Evolutionary conservation across 768 basidiomycete species (phyloP), one percentile per base, ranked within the genome.

Genomic region (Termitomyces sp.): DNA sequence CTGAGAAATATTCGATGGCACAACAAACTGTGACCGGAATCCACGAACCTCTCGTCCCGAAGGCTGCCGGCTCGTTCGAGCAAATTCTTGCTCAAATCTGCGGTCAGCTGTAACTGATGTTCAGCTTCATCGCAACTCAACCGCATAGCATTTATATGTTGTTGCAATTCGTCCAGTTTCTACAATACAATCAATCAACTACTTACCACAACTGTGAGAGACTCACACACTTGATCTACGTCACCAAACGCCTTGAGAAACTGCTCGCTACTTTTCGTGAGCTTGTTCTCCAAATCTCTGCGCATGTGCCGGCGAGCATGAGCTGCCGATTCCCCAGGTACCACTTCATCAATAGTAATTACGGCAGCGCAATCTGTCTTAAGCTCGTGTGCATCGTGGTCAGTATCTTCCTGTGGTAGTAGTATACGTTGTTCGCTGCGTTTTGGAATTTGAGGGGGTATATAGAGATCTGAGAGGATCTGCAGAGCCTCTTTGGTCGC

Each of bases 241-340:
- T 94, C 87, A 22, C 85, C 85, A 61, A 98, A 88, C 0, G 90
- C 93, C 28, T 81, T 80, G 55, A 98, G 69, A 69, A 99, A 97
- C 61, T 84, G 82, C 47, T 81, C 79, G 62, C 93, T 94, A 5
- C 92, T 92, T 54, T 89, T 84, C 0, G 88, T 84, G 46, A 98
- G 77, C 69, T 85, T 89, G 50, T 75, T 78, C 68, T 98, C 94
- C 69, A 96, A 84, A 69, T 98, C 94, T 60, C 87, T 78, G 45
- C 90, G 81, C 54, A 98, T 77, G 65, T 87, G 84, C 68, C 87
- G 91, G 54, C 94, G 78, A 26, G 90, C 93, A 49, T 81, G 77
- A 5, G 83, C 81, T 0, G 92, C 92, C 2, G 81, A 80, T 60
- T 89, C 89, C 36, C 83, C 83, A 4, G 82, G 75, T 16, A 77